These are phyloP conservation scores for Stevia rebaudiana DNA, from an alignment of 140 eudicot species.

Conservation along the genomic window DNA sequence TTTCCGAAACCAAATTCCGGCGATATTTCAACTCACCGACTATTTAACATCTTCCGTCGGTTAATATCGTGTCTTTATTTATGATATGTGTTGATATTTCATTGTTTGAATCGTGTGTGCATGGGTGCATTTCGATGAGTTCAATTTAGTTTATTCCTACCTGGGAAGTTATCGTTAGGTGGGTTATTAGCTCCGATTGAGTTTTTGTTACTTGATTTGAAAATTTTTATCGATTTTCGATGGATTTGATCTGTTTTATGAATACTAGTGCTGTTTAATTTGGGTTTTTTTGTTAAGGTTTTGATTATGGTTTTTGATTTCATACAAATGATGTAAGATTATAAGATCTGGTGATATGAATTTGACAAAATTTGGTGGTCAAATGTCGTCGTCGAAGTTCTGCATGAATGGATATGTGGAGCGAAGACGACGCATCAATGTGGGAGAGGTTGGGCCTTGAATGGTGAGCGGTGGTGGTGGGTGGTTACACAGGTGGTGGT, in stretches of 20 bases:
- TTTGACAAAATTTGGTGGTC: conserved; percentile 16
- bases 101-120: conserved; percentile 1
- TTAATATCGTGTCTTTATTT: background rate
- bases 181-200: conserved; percentile 15
- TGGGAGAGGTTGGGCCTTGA: conserved; percentile 92
- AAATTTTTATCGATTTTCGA: background rate
- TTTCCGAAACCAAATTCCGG: conserved; percentile 8
- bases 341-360: conserved; percentile 29
- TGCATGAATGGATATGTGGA: conserved; percentile 90
- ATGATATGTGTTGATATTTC: background rate
- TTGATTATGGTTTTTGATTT: conserved; percentile 37
- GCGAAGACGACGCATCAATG: conserved; percentile 60
- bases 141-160: conserved; percentile 17
- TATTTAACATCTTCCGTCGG: background rate
- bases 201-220: background rate
- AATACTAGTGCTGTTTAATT: background rate
- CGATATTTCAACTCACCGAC: background rate
- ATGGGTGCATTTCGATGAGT: conserved; percentile 21
- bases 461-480: conserved; percentile 96
- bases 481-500: too few relatives aligned
- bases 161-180: background rate
- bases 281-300: conserved; percentile 19
- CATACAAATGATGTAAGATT: conserved; percentile 22
- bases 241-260: conserved; percentile 30
- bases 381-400: conserved; percentile 60